These are phyloP conservation scores for Trichoderma virens DNA, from an alignment of 495 filamentous ascomycete genomes.

Conservation along the genomic window DNA sequence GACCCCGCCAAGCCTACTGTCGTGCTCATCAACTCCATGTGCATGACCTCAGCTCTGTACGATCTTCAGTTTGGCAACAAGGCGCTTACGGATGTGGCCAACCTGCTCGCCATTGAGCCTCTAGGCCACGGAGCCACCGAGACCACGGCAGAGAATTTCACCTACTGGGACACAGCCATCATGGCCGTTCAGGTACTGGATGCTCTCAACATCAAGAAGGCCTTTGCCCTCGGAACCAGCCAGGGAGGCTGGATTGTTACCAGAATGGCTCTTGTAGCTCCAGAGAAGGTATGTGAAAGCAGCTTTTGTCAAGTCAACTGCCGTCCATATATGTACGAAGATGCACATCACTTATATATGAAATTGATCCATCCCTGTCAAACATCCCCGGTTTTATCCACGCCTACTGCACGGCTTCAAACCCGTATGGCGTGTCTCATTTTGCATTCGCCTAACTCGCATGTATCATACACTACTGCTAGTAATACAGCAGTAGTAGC, in stretches of 20 bases:
- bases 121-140: constrained; percentile 47
- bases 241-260: constrained; percentile 57
- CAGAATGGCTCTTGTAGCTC: constrained; percentile 51
- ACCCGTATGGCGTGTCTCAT: neutral
- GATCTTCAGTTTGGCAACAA: constrained; percentile 38
- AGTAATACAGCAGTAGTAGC: neutral
- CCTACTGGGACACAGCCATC: constrained; percentile 48
- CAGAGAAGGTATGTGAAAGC: constrained; percentile 39
- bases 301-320: neutral
- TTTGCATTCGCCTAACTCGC: neutral
- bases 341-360: neutral
- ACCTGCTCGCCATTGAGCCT: constrained; percentile 49
- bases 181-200: constrained; percentile 41
- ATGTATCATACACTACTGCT: neutral
- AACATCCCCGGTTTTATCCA: neutral
- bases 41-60: constrained; percentile 46
- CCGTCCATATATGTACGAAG: neutral
- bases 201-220: constrained; percentile 44
- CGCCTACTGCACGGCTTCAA: neutral
- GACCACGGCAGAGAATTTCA: constrained; percentile 37
- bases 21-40: constrained; percentile 53
- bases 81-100: constrained; percentile 35
- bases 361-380: constrained; percentile 1
- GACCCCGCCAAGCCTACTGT: constrained; percentile 50
- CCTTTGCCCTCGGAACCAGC: constrained; percentile 51